phyloP scores from a whole-genome alignment of 108 stramenopile species.

The Nitzschia sp. region DNA sequence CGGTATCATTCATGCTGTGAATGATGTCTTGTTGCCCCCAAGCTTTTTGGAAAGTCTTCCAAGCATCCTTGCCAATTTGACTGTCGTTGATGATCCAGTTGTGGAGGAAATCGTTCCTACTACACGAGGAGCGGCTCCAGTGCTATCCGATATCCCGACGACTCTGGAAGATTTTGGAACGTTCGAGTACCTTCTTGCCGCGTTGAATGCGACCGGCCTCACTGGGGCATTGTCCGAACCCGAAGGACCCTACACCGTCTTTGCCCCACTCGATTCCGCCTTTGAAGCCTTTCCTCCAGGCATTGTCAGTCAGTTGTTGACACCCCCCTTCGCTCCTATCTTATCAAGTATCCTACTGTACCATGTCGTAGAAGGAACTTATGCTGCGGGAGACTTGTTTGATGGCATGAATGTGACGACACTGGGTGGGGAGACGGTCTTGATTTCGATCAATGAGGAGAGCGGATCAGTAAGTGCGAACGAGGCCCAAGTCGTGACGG shows the following conservation, averaged over 20 bases:
- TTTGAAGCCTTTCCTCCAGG: constrained; percentile 4
- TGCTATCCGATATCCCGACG: background rate
- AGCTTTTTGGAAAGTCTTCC: background rate
- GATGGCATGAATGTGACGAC: constrained; percentile 13
- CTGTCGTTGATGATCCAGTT: background rate
- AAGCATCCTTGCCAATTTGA: background rate
- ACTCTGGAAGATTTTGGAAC: background rate
- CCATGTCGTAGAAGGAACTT: constrained; percentile 12
- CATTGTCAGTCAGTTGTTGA: background rate
- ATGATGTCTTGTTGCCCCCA: constrained; percentile 34
- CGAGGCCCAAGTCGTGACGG: constrained; percentile 12
- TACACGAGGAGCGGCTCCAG: background rate
- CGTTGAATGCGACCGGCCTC: background rate
- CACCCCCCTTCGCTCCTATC: background rate
- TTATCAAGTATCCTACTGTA: constrained; percentile 10
- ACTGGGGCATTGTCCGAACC: background rate
- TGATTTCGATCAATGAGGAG: background rate
- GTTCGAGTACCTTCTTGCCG: background rate
- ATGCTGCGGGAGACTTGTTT: background rate
- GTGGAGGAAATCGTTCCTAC: background rate
- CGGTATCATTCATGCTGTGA: constrained; percentile 44
- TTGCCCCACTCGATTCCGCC: constrained; percentile 24
- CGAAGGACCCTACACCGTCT: constrained; percentile 14
- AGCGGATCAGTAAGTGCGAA: background rate
- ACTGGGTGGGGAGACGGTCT: constrained; percentile 5